These are phyloP conservation scores for Rutstroemia sp. DNA, from an alignment of 2,329 filamentous ascomycete genomes.

Conservation along the genomic window DNA sequence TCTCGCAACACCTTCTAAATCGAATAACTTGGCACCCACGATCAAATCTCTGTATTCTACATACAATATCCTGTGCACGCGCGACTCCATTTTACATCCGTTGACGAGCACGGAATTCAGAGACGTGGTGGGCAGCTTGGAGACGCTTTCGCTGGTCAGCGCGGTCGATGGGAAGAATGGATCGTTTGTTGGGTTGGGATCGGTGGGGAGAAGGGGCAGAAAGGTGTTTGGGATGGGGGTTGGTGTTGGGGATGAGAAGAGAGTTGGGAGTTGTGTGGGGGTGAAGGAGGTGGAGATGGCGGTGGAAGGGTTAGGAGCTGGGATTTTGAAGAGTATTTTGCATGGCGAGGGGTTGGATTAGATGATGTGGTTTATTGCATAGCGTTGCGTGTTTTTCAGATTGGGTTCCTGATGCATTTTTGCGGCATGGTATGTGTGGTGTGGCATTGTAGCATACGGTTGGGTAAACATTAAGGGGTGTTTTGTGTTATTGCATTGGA, in stretches of 20 bases:
- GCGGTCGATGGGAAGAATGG: conserved; percentile 63
- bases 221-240: conserved; percentile 39
- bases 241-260: conserved; percentile 62
- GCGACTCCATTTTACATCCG: conserved; percentile 82
- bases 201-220: conserved; percentile 63
- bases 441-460: not conserved
- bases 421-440: not conserved
- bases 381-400: not conserved
- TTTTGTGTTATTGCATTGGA: not conserved
- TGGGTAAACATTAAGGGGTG: not conserved
- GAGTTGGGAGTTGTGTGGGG: conserved; percentile 71
- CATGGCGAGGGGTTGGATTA: conserved; percentile 36
- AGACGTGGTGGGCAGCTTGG: conserved; percentile 82
- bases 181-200: conserved; percentile 56
- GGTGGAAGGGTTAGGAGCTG: conserved; percentile 54
- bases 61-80: conserved; percentile 75
- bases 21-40: conserved; percentile 59
- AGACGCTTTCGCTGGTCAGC: conserved; percentile 75
- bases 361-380: not conserved
- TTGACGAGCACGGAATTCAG: conserved; percentile 89
- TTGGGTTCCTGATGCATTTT: no score
- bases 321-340: conserved; percentile 56
- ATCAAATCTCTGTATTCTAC: conserved; percentile 78
- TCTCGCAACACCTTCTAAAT: conserved; percentile 53
- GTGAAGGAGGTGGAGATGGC: conserved; percentile 70